Percentiles rank a stretch among this genome's conserved stretches.
Evolutionary conservation across 495 filamentous ascomycete species (phyloP).

Genomic region (Podospora pseudopauciseta): DNA sequence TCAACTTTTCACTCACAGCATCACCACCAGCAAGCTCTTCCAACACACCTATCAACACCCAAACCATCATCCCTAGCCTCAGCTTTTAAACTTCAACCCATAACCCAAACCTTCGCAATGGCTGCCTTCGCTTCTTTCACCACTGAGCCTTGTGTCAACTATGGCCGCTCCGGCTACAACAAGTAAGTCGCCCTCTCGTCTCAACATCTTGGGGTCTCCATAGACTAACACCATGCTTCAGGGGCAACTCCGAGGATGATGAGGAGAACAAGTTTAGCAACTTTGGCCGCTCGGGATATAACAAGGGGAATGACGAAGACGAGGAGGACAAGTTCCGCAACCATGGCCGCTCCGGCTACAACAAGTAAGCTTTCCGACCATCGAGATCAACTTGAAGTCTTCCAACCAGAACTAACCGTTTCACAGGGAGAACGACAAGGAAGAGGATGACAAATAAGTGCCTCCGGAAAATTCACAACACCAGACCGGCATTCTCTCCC

Average conservation of each 20-base stretch:
- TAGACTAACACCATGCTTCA: slow-evolving; percentile 15
- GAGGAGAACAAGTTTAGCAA: slow-evolving; percentile 33
- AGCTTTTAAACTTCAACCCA: slow-evolving; percentile 11
- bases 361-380: slow-evolving; percentile 30
- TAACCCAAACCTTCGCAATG: slow-evolving; percentile 35
- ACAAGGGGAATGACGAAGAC: slow-evolving; percentile 41
- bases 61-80: slow-evolving; percentile 6
- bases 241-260: slow-evolving; percentile 39
- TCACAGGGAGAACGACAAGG: slow-evolving; percentile 26
- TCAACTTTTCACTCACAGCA: slow-evolving; percentile 10
- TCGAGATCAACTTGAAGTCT: not conserved
- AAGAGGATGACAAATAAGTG: slow-evolving; percentile 32
- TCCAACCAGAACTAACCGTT: not conserved
- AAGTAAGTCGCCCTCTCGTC: slow-evolving; percentile 27
- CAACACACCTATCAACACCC: slow-evolving; percentile 11
- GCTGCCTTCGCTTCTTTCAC: slow-evolving; percentile 34
- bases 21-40: slow-evolving; percentile 1
- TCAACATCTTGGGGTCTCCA: not conserved
- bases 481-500: slow-evolving; percentile 5
- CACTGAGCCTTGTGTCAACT: slow-evolving; percentile 52
- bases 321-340: slow-evolving; percentile 36
- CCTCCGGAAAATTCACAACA: not conserved
- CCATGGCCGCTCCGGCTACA: slow-evolving; percentile 47
- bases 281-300: slow-evolving; percentile 45
- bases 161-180: slow-evolving; percentile 51